A percentile compares a stretch with the other conserved stretches of the same genome.
These are phyloP conservation scores for Raffaelea albimanens DNA, from an alignment of 2,329 filamentous ascomycete genomes.

Conservation along the genomic window DNA sequence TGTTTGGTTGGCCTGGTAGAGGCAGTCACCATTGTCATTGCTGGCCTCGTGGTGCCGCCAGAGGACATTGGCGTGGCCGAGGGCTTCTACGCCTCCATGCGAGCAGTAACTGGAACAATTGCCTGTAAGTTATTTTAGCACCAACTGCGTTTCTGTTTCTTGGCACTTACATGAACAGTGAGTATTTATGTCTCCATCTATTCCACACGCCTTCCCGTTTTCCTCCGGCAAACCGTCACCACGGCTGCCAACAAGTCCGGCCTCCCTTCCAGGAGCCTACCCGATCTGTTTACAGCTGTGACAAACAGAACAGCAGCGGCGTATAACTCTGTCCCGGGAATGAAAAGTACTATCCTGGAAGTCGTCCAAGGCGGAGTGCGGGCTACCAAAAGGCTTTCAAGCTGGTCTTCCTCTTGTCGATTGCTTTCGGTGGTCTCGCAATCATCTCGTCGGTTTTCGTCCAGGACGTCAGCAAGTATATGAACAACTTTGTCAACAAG, in stretches of 20 bases:
- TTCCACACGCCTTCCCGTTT: slow-evolving; percentile 3
- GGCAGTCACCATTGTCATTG: slow-evolving; percentile 6
- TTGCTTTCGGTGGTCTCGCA: slow-evolving; percentile 5
- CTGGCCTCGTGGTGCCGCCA: slow-evolving; percentile 4
- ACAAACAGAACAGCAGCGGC: slow-evolving; percentile 3
- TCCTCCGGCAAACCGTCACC: not conserved
- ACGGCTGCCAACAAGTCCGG: not conserved
- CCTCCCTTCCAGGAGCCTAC: slow-evolving; percentile 1
- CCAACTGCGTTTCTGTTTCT: too few relatives aligned
- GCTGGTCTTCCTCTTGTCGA: not conserved
- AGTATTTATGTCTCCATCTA: slow-evolving; percentile 7
- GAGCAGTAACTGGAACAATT: not conserved
- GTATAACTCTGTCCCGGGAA: slow-evolving; percentile 5
- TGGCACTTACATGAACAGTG: not conserved
- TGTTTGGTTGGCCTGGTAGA: slow-evolving; percentile 9
- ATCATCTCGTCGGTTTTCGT: slow-evolving; percentile 6
- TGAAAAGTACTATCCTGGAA: not conserved
- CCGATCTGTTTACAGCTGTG: not conserved
- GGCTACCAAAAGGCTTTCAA: slow-evolving; percentile 4
- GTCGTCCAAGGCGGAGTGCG: not conserved
- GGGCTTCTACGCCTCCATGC: slow-evolving; percentile 4
- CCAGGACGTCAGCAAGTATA: slow-evolving; percentile 3
- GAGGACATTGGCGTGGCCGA: slow-evolving; percentile 7
- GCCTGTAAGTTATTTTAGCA: not conserved
- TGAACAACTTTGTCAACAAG: slow-evolving; percentile 9